Base-by-base conservation (phyloP, 345 rosid genomes). In the Abelmoschus esculentus region DNA sequence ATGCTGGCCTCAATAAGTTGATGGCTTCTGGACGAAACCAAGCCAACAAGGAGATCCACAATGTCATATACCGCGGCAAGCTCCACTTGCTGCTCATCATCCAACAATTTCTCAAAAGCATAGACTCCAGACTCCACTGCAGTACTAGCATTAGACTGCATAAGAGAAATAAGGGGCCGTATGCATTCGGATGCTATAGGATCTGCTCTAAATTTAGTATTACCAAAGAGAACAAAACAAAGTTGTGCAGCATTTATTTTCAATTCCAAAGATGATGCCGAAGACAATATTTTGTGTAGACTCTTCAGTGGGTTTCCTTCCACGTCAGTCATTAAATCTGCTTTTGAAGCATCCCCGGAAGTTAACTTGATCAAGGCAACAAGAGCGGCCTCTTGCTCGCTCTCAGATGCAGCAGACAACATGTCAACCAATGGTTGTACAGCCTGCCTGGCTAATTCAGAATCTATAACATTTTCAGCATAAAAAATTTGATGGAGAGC, bases 341-440 rank as follows among this genome's bases (percentile, higher is more conserved):
- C 80, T 69, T 76, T 90, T 55, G 80, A 81, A 72, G 83, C 61
- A 74, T 76, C 79, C 77, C 86, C 90, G 1, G 86, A 86, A 65
- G 85, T 85, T 66, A 93, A 82, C 75, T 84, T 90, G 57, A 81
- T 79, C 89, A 93, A 81, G 74, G 93, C 84, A 75, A 82, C 72
- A 76, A 93, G 87, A 77, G 90, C 90, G 59, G 83, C 84, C 75
- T 89, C 88, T 77, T 86, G 91, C 79, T 90, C 98, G 70, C 81
- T 83, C 80, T 87, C 97, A 40, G 90, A 82, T 54, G 83, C 78
- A 73, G 93, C 75, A 74, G 75, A 77, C 60, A 93, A 91, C 88
- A 90, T 93, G 83, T 90, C 96, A 74, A 87, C 71, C 74, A 93
- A 74, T 70, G 98, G 98, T 69, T 87, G 96, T 75, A 85, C 75